Evolutionary conservation across 495 filamentous ascomycete genomes (phyloP).

Genomic region (Aspergillus wentii): DNA sequence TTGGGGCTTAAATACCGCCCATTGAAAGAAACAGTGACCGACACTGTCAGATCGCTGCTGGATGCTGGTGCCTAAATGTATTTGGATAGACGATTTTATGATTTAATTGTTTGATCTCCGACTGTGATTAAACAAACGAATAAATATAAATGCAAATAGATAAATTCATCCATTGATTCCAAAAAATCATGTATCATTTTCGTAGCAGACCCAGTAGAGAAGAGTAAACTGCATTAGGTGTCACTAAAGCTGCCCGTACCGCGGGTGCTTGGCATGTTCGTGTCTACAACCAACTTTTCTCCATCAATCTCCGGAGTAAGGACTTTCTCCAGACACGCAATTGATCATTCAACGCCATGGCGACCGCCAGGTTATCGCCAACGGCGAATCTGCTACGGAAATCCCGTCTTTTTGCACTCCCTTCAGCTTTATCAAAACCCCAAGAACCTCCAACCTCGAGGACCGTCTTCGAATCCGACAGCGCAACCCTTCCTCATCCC

Average conservation of each 20-base stretch:
- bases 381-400: conserved; percentile 60
- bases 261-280: too few relatives aligned
- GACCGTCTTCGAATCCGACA: conserved; percentile 47
- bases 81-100: background rate
- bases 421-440: conserved; percentile 48
- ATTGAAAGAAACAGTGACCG: conserved; percentile 51
- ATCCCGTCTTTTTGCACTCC: conserved; percentile 62
- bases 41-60: conserved; percentile 51
- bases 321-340: conserved; percentile 9
- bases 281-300: conserved; percentile 36
- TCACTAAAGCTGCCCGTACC: conserved; percentile 7
- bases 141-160: conserved; percentile 7
- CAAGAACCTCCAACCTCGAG: conserved; percentile 35
- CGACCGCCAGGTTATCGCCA: conserved; percentile 48
- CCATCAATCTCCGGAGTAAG: conserved; percentile 15
- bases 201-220: too few relatives aligned
- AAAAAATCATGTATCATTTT: background rate
- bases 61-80: conserved; percentile 33
- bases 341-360: conserved; percentile 37
- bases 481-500: conserved; percentile 73
- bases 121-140: background rate
- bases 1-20: conserved; percentile 53
- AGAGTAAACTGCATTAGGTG: conserved; percentile 5
- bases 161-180: too few relatives aligned
- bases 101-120: too few relatives aligned